Evolutionary conservation across 805 yeast genomes (phyloP).

Genomic region (Metschnikowia continentalis): DNA sequence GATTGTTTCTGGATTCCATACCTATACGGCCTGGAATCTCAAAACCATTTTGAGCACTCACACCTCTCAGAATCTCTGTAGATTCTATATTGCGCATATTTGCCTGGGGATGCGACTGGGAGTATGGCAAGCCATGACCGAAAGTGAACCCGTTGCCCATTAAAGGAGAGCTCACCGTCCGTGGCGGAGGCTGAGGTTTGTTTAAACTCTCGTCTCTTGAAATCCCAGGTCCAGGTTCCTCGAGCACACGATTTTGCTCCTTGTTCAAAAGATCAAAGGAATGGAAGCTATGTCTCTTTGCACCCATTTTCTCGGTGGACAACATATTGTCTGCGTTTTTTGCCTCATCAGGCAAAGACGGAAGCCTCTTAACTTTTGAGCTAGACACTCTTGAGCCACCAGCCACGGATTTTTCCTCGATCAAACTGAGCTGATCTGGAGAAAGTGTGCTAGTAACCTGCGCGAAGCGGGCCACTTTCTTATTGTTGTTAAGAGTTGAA

Average conservation of each 20-base stretch:
- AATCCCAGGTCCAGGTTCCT: neutral
- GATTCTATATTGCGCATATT: neutral
- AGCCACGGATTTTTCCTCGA: slow-evolving; percentile 34
- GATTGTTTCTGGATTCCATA: neutral
- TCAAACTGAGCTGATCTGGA: slow-evolving; percentile 38
- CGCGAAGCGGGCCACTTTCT: slow-evolving; percentile 24
- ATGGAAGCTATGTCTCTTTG: neutral
- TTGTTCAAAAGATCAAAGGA: neutral
- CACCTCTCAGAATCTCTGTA: neutral
- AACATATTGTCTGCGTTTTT: neutral
- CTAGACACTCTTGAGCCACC: slow-evolving; percentile 32
- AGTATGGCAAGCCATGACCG: neutral
- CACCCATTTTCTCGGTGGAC: neutral
- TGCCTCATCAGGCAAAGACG: neutral
- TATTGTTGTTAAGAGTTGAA: slow-evolving; percentile 21
- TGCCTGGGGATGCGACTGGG: neutral
- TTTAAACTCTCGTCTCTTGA: neutral
- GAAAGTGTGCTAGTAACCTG: slow-evolving; percentile 19
- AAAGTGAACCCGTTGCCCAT: neutral
- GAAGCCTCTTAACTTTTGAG: slow-evolving; percentile 14
- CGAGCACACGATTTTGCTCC: neutral
- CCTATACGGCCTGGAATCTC: neutral
- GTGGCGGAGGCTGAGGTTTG: neutral
- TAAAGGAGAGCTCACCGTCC: neutral
- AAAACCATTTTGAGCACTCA: neutral